Conservation (phyloP, 2,329 filamentous ascomycete genomes). For the Cercospora beticola region DNA sequence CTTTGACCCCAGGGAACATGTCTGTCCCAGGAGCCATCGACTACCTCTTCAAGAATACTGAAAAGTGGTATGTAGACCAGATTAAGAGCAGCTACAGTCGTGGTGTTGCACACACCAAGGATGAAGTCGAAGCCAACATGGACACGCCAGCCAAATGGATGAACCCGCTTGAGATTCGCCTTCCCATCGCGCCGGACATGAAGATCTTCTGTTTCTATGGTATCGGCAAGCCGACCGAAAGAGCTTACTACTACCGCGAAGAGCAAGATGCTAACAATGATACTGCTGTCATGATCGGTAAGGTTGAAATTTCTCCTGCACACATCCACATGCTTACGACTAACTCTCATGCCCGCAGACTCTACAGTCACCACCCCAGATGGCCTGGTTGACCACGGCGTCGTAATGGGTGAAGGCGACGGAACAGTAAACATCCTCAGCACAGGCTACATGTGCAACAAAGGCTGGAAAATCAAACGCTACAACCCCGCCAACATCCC, state of each 20-base stretch:
- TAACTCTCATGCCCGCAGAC: conserved; percentile 42
- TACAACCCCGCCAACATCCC: conserved; percentile 86
- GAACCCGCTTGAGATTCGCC: conserved; percentile 84
- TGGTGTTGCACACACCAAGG: conserved; percentile 75
- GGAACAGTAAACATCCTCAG: conserved; percentile 93
- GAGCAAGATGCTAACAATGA: conserved; percentile 62
- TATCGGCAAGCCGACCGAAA: conserved; percentile 88
- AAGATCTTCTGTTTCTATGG: conserved; percentile 99
- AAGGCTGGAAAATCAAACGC: conserved; percentile 87
- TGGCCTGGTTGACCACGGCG: conserved; percentile 70
- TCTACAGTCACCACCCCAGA: conserved; percentile 68
- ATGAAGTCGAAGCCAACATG: conserved; percentile 70
- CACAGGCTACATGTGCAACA: conserved; percentile 93
- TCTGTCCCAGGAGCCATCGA: conserved; percentile 75
- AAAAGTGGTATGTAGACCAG: conserved; percentile 80
- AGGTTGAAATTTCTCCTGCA: neutral
- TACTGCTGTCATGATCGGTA: conserved; percentile 54
- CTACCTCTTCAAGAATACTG: conserved; percentile 75
- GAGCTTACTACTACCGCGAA: conserved; percentile 84
- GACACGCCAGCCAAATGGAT: conserved; percentile 73
- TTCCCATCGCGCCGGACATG: conserved; percentile 82
- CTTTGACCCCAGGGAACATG: conserved; percentile 62
- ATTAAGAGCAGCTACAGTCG: conserved; percentile 78
- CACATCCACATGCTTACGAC: neutral
- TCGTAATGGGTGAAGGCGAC: conserved; percentile 94